Evolutionary conservation across 2,329 filamentous ascomycete species (phyloP).

Genomic region (Macrophomina phaseolina): DNA sequence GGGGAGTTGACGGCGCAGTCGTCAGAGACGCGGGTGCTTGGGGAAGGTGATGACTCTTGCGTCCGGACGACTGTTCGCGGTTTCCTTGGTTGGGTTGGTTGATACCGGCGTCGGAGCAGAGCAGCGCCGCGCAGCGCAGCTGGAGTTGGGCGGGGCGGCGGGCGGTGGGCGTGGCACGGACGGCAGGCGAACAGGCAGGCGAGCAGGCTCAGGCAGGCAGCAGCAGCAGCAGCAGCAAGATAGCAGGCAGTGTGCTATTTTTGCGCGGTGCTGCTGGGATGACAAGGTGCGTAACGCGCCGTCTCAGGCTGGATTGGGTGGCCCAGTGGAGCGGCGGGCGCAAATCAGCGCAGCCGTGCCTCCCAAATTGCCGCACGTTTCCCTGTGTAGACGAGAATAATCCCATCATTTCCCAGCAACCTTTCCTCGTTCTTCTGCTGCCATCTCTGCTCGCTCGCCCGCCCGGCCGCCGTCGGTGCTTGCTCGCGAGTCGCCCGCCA

Average conservation of each 20-base stretch:
- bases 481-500: slow-evolving; percentile 10
- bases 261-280: slow-evolving; percentile 7
- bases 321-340: slow-evolving; percentile 4
- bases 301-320: background rate
- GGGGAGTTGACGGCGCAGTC: too few species aligned
- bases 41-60: too few species aligned
- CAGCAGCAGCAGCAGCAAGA: slow-evolving; percentile 17
- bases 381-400: background rate
- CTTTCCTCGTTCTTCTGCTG: slow-evolving; percentile 23
- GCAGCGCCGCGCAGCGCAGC: too few species aligned
- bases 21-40: too few species aligned
- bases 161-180: background rate
- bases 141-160: too few species aligned
- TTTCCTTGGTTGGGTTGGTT: too few species aligned
- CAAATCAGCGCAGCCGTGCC: slow-evolving; percentile 14
- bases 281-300: background rate
- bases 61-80: too few species aligned
- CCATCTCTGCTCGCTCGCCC: slow-evolving; percentile 15
- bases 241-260: slow-evolving; percentile 19
- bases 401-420: slow-evolving; percentile 17
- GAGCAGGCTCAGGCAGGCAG: background rate
- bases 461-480: slow-evolving; percentile 4
- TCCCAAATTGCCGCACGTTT: slow-evolving; percentile 8
- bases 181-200: background rate
- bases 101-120: too few species aligned